Conservation (phyloP, 2,329 filamentous ascomycete species). For the Myriosclerotinia duriaeana region DNA sequence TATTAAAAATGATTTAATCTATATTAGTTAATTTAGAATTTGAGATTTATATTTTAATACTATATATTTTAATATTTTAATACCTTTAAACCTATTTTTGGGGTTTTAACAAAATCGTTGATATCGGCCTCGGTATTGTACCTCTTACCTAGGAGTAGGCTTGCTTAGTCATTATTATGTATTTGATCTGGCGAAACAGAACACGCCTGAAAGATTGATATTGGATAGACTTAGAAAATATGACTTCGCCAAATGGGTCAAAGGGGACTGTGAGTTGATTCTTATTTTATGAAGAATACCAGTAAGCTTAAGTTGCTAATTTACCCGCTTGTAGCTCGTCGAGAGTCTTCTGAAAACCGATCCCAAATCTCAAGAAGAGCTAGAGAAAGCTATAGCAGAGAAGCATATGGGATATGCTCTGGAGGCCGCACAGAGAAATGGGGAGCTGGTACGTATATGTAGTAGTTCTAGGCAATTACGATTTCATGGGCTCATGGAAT, state of each 20-base stretch:
- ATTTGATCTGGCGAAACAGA: background rate
- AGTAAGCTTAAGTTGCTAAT: slow-evolving; percentile 44
- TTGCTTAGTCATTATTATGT: slow-evolving; percentile 15
- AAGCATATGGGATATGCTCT: slow-evolving; percentile 34
- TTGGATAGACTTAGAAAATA: slow-evolving; percentile 4
- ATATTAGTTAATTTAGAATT: too few relatives aligned
- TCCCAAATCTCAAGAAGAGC: slow-evolving; percentile 56
- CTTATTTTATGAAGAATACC: background rate
- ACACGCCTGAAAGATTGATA: background rate
- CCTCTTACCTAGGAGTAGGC: too few relatives aligned
- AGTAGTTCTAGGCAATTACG: background rate
- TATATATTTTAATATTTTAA: too few relatives aligned
- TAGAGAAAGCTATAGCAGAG: slow-evolving; percentile 56
- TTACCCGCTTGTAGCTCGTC: slow-evolving; percentile 18
- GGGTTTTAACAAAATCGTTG: too few relatives aligned
- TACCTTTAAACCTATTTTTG: too few relatives aligned
- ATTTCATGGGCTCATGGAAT: slow-evolving; percentile 8
- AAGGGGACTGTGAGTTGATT: slow-evolving; percentile 20
- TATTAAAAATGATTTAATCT: too few relatives aligned
- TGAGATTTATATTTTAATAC: too few relatives aligned
- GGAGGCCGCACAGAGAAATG: slow-evolving; percentile 51
- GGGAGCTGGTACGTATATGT: slow-evolving; percentile 57
- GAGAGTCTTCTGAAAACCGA: slow-evolving; percentile 48
- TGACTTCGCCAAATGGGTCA: slow-evolving; percentile 19
- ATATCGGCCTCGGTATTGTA: too few relatives aligned